Evolutionary conservation across 2,329 filamentous ascomycete genomes (phyloP), one percentile per base, ranked within the genome.

Genomic region (Fusarium metavorans): DNA sequence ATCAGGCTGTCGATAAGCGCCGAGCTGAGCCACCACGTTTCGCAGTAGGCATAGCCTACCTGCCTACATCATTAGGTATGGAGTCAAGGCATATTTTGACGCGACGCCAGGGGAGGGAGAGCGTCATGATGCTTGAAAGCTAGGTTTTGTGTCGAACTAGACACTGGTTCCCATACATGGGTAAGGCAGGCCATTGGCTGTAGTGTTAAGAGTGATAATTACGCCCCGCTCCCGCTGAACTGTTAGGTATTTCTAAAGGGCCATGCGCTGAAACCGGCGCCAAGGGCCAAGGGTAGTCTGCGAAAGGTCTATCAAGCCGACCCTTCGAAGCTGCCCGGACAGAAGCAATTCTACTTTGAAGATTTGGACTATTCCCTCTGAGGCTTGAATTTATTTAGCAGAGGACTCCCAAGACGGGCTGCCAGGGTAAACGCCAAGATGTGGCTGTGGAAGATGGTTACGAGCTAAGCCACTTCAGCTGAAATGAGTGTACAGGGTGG

Each of bases 11-110:
- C 25, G 18, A 32, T 52, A 32, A 8, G 27, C 48, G 27, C 48
- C 27, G 10, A 32, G 27, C 48, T 32, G 48, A 52, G 48, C 48
- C 48, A n/a, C 48, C 48, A n/a, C 27, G 18, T 8, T n/a, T 20
- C 10, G 25, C 30, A 45, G 48, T 52, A 27, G 45, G 48, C 27
- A 52, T n/a, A 52, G 48, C 48, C 45, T 50, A 50, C 45, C 11
- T 50, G 14, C 45, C 8, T 50, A 27, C 48, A 52, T 32, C 11
- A 32, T 52, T 52, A n/a, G 27, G 16, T 43, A 23, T 20, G 20
- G 16, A 39, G n/a, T n/a, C n/a, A 20, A 52, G 48, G 48, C 48
- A 52, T 7, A 52, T 30, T 32, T 32, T n/a, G 27, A 27, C 25
- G 6, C 18, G 27, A 52, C 16, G 10, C 18, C 48, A 30, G 25